Evolutionary conservation across 768 basidiomycete species (phyloP).

Genomic region (Serendipita sp.): DNA sequence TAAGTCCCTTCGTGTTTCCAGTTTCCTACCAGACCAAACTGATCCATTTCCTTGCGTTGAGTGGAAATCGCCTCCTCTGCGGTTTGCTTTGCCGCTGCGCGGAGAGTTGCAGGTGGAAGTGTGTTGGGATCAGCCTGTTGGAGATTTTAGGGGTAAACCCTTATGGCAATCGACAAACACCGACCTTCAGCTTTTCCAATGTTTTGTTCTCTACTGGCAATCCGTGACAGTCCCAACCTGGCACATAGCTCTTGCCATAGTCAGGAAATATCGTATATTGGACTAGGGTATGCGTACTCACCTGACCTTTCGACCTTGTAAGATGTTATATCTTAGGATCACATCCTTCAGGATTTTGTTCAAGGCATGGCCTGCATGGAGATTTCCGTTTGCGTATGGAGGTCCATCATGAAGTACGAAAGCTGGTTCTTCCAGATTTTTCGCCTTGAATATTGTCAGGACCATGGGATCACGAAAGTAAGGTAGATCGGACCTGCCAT

Average conservation of each 20-base stretch:
- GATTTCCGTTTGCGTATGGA: slow-evolving; percentile 89
- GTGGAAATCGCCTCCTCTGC: slow-evolving; percentile 56
- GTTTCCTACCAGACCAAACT: slow-evolving; percentile 83
- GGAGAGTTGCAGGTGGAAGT: slow-evolving; percentile 44
- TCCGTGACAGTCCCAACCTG: slow-evolving; percentile 98
- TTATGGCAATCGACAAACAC: slow-evolving; percentile 10
- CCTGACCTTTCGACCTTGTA: slow-evolving; percentile 65
- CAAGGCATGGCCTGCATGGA: slow-evolving; percentile 91
- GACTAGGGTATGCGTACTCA: slow-evolving; percentile 24
- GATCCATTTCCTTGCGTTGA: slow-evolving; percentile 64
- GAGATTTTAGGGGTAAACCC: not conserved
- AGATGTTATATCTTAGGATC: slow-evolving; percentile 75
- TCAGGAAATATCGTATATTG: not conserved
- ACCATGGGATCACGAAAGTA: not conserved
- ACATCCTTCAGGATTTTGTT: slow-evolving; percentile 97
- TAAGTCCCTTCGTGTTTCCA: slow-evolving; percentile 60
- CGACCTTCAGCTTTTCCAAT: slow-evolving; percentile 53
- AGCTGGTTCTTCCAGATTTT: slow-evolving; percentile 44
- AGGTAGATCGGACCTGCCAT: slow-evolving; percentile 22
- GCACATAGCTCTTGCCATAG: slow-evolving; percentile 48
- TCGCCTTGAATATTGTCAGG: slow-evolving; percentile 28
- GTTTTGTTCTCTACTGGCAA: slow-evolving; percentile 95
- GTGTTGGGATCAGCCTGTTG: slow-evolving; percentile 37
- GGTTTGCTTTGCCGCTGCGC: slow-evolving; percentile 50
- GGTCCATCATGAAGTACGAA: slow-evolving; percentile 93